A percentile compares a stretch with the other conserved stretches of the same genome.
Evolutionary conservation across 2,329 filamentous ascomycete species (phyloP).

Genomic region (Penicillium brevicompactum): DNA sequence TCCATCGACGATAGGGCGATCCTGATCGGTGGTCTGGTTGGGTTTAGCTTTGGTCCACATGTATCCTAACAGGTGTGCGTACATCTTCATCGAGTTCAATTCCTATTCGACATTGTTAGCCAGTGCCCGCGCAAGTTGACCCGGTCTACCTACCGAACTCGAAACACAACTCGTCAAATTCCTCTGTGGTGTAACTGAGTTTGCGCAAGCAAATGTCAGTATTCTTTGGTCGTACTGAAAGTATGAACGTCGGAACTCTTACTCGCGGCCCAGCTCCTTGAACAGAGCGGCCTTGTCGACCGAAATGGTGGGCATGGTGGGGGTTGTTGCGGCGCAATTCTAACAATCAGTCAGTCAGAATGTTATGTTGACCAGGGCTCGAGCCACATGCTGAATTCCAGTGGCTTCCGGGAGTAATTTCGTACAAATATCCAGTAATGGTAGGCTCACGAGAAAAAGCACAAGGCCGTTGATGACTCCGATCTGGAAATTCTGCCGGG

Average conservation of each 20-base stretch:
- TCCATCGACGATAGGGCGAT: constrained; percentile 73
- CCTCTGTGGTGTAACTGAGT: constrained; percentile 78
- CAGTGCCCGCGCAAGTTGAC: constrained; percentile 24
- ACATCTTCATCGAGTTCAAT: constrained; percentile 96
- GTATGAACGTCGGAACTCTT: constrained; percentile 37
- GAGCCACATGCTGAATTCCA: not conserved
- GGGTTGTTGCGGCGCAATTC: constrained; percentile 28
- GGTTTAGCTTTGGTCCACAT: constrained; percentile 28
- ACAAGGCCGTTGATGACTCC: constrained; percentile 23
- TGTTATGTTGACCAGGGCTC: not conserved
- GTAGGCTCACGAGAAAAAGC: constrained; percentile 9
- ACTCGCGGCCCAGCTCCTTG: constrained; percentile 88
- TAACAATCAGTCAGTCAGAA: constrained; percentile 8
- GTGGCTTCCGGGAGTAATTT: constrained; percentile 3
- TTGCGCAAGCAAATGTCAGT: constrained; percentile 11
- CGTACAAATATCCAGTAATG: constrained; percentile 8
- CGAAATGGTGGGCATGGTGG: constrained; percentile 89
- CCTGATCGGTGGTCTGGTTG: constrained; percentile 66
- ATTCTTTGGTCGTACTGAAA: constrained; percentile 9
- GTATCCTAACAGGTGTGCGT: constrained; percentile 23
- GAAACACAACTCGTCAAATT: constrained; percentile 97
- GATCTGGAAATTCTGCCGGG: constrained; percentile 27
- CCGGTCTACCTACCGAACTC: constrained; percentile 70
- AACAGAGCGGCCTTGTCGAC: constrained; percentile 97
- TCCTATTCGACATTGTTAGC: constrained; percentile 46